Evolutionary conservation across 805 yeast species (phyloP), one percentile per base, ranked within the genome.

Genomic region (Hanseniaspora meyeri): DNA sequence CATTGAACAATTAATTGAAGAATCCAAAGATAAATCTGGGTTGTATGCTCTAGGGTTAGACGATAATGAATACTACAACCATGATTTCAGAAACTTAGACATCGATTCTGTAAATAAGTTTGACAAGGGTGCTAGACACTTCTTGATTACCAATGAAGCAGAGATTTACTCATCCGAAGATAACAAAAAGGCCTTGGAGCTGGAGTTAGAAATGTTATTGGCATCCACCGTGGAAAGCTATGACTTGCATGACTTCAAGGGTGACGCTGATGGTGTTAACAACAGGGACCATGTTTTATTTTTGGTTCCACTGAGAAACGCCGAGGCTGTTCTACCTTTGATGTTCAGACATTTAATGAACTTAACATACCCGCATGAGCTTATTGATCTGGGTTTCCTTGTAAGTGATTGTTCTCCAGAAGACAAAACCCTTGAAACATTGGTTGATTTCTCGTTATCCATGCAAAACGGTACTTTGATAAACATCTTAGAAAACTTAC

Each of bases 311-410:
- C 70, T 87, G 59, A 74, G 95, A 68, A 83, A 87, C 64, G 95
- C 95, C 0, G 85, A 79, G 62, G 73, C 77, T 32, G 90, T 85
- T 20, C 70, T 87, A 59, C 89, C 93, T 12, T 73, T 87, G 73
- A 87, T 89, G 76, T 87, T 88, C 71, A 82, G 83, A 64, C 86
- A 87, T 69, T 71, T 87, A 69, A 85, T 85, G 91, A 87, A 87
- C 67, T 72, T 87, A 69, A 86, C 95, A 0, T 87, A 87, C 66
- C 88, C 86, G 56, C 96, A 88, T 66, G 76, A 78, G 27, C 70
- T 86, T 60, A 83, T 87, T 55, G 95, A 87, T 69, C 73, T 86
- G 59, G 90, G 89, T 17, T 86, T 86, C 64, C 72, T 86, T 64
- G 90, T 86, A 2, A 81, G 87, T 59, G 95, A 86, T 69, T 85